Conservation (phyloP, 805 yeast species). For the Candida takata region DNA sequence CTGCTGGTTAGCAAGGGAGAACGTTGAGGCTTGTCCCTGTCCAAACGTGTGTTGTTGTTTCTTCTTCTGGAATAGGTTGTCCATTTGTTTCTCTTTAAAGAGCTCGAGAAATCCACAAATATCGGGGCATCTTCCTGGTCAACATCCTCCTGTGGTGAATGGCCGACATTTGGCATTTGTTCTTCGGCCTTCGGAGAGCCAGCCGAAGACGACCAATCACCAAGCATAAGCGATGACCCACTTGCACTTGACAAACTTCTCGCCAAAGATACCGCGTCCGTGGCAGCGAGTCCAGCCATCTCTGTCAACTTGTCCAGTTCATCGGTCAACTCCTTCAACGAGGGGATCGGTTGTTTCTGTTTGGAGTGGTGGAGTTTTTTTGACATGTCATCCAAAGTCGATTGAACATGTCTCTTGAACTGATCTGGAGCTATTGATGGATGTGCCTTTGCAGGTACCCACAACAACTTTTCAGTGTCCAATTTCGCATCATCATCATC, state of each 20-base stretch:
- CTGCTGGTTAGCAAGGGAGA: constrained; percentile 1
- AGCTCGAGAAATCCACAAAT: constrained; percentile 20
- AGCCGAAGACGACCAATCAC: constrained; percentile 2
- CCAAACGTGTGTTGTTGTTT: not conserved
- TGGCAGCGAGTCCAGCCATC: constrained; percentile 69
- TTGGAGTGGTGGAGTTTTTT: constrained; percentile 10
- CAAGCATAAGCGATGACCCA: constrained; percentile 34
- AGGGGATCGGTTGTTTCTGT: constrained; percentile 37
- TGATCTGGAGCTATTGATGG: constrained; percentile 95
- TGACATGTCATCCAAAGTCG: constrained; percentile 25
- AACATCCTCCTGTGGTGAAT: constrained; percentile 7
- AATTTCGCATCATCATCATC: constrained; percentile 6
- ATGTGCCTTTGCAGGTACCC: constrained; percentile 96
- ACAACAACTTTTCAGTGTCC: constrained; percentile 44
- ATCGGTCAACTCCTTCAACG: constrained; percentile 62
- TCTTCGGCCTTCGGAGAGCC: too few species aligned
- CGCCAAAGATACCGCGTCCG: constrained; percentile 79
- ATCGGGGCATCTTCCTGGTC: constrained; percentile 24
- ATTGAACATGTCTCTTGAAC: constrained; percentile 58
- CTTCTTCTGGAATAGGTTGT: constrained; percentile 41
- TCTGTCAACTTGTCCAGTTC: constrained; percentile 72
- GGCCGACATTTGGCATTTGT: not conserved
- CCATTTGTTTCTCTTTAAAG: constrained; percentile 41
- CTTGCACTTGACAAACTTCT: constrained; percentile 69
- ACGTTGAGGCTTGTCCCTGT: constrained; percentile 4